Evolutionary conservation across 768 basidiomycete genomes (phyloP).

Genomic region (Tylopilus subfusipes): DNA sequence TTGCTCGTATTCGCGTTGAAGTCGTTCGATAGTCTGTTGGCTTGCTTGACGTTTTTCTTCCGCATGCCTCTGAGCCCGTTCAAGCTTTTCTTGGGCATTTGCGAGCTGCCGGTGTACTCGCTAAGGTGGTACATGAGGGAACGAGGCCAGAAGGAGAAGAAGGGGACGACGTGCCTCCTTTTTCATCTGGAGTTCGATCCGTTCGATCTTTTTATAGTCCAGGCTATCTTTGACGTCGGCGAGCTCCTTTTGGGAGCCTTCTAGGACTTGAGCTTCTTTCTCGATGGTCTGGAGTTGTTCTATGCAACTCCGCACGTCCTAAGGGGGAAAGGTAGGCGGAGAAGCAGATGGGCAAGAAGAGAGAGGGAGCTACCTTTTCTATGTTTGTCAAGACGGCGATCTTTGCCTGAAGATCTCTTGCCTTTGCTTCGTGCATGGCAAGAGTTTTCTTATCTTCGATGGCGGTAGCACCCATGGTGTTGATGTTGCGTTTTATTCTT

Average conservation of each 20-base stretch:
- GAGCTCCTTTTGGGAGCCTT: slow-evolving; percentile 62
- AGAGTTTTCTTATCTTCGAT: slow-evolving; percentile 69
- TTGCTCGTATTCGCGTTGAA: slow-evolving; percentile 75
- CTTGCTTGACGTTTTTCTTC: slow-evolving; percentile 77
- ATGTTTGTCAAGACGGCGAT: slow-evolving; percentile 66
- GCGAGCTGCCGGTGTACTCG: slow-evolving; percentile 75
- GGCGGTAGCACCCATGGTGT: slow-evolving; percentile 64
- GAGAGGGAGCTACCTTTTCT: slow-evolving; percentile 59
- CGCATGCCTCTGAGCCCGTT: slow-evolving; percentile 72
- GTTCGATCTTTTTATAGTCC: slow-evolving; percentile 72
- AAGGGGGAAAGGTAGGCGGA: neutral
- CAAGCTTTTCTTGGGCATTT: slow-evolving; percentile 81
- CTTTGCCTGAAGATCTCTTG: slow-evolving; percentile 73
- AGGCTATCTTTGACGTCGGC: slow-evolving; percentile 64
- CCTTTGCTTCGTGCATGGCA: slow-evolving; percentile 64
- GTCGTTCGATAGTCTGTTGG: slow-evolving; percentile 67
- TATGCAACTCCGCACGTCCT: slow-evolving; percentile 71
- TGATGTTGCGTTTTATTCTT: slow-evolving; percentile 78
- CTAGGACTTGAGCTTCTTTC: slow-evolving; percentile 61
- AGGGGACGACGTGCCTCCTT: slow-evolving; percentile 51
- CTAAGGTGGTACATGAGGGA: slow-evolving; percentile 35
- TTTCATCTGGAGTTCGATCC: slow-evolving; percentile 61
- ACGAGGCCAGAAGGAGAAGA: neutral
- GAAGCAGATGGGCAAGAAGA: neutral
- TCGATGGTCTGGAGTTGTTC: slow-evolving; percentile 77